phyloP scores from a whole-genome alignment of 2,329 filamentous ascomycete species.

The Lachnellula occidentalis region DNA sequence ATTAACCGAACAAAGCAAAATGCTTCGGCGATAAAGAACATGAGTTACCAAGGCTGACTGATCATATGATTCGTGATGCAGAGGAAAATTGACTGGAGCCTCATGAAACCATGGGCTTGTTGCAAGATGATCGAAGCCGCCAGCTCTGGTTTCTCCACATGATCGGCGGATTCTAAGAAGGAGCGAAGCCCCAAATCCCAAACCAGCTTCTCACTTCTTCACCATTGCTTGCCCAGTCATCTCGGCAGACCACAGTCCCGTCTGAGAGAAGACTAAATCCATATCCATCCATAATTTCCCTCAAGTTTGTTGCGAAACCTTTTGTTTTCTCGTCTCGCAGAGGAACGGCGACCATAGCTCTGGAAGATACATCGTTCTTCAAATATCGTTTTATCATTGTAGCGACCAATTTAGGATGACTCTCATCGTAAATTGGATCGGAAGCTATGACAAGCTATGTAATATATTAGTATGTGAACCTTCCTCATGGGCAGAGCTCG shows the following conservation, averaged over 20 bases:
- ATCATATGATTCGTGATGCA: no score
- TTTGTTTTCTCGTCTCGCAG: conserved; percentile 64
- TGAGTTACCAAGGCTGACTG: no score
- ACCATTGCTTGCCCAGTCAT: conserved; percentile 62
- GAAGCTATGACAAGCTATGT: conserved; percentile 69
- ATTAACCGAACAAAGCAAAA: no score
- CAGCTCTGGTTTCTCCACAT: background rate
- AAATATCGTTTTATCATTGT: conserved; percentile 66
- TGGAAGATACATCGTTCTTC: conserved; percentile 47
- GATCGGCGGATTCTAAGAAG: background rate
- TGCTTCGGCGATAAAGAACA: no score
- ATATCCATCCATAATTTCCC: conserved; percentile 50
- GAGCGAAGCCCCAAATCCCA: conserved; percentile 2
- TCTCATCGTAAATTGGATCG: conserved; percentile 78
- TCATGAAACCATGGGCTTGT: no score
- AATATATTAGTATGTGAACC: background rate
- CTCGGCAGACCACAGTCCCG: conserved; percentile 58
- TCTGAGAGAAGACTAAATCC: conserved; percentile 51
- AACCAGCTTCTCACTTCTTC: conserved; percentile 29
- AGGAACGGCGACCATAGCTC: conserved; percentile 76
- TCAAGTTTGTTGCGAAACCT: conserved; percentile 58
- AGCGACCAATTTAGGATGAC: conserved; percentile 64
- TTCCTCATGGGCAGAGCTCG: background rate
- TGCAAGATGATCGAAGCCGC: no score
- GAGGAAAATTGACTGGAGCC: no score